Conservation (phyloP, 768 basidiomycete species). For the Calocybe gangraenosa region DNA sequence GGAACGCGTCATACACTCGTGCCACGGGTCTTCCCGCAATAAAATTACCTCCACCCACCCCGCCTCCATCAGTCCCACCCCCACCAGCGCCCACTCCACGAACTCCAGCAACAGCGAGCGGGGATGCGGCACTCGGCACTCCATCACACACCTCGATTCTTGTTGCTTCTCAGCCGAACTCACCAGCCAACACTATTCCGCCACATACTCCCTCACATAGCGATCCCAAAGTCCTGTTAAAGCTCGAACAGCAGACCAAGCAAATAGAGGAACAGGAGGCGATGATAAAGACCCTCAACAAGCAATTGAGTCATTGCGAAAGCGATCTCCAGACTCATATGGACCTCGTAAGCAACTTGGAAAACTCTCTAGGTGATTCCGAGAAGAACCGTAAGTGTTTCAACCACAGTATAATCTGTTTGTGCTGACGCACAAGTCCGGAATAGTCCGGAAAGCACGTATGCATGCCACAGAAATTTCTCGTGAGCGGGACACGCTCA, state of each 20-base stretch:
- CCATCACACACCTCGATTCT: conserved; percentile 53
- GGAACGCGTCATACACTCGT: conserved; percentile 51
- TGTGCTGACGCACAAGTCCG: conserved; percentile 6
- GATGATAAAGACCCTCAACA: conserved; percentile 93
- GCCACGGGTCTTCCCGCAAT: conserved; percentile 57
- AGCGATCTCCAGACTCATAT: conserved; percentile 87
- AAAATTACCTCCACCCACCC: conserved; percentile 84
- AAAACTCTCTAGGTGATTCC: conserved; percentile 83
- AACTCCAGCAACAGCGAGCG: conserved; percentile 29
- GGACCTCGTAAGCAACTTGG: conserved; percentile 81
- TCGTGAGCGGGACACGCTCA: conserved; percentile 78
- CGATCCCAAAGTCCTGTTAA: conserved; percentile 54
- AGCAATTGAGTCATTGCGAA: conserved; percentile 92
- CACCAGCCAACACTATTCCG: conserved; percentile 56
- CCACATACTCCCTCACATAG: conserved; percentile 33
- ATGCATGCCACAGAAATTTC: conserved; percentile 91
- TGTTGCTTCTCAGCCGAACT: conserved; percentile 61
- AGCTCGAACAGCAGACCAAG: conserved; percentile 71
- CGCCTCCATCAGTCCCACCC: conserved; percentile 84
- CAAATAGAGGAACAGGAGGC: conserved; percentile 80
- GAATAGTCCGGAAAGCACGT: conserved; percentile 83
- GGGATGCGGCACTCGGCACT: conserved; percentile 51
- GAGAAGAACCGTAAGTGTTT: conserved; percentile 82
- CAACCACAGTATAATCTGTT: conserved; percentile 1
- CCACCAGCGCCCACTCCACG: conserved; percentile 79